Evolutionary conservation across 345 rosid genomes (phyloP).

Genomic region (Pelargonium nanum): DNA sequence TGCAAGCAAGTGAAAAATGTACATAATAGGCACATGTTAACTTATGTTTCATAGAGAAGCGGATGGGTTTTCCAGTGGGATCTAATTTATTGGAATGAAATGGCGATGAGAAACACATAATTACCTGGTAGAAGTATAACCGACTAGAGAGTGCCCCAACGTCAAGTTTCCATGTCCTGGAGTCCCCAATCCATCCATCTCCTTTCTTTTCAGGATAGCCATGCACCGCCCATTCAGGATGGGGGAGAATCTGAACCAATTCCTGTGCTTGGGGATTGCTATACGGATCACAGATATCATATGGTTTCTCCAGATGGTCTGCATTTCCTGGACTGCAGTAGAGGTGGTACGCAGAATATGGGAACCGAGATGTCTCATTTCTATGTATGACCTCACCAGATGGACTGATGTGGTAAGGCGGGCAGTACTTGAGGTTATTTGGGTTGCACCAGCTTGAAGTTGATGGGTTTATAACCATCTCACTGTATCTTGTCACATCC

Average conservation of each 20-base stretch:
- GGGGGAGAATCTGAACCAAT: conserved; percentile 36
- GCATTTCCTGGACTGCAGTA: conserved; percentile 42
- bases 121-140: conserved; percentile 42
- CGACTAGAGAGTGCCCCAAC: conserved; percentile 38
- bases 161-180: conserved; percentile 41
- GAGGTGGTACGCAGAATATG: conserved; percentile 39
- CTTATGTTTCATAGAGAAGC: background rate
- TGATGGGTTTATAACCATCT: conserved; percentile 37
- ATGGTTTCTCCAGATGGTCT: conserved; percentile 30
- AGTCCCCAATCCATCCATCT: conserved; percentile 36
- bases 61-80: background rate
- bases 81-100: background rate
- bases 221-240: conserved; percentile 36
- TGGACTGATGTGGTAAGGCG: conserved; percentile 34
- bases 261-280: conserved; percentile 54
- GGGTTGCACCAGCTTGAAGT: conserved; percentile 35
- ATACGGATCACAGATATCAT: conserved; percentile 38
- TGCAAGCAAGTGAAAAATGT: too few relatives aligned
- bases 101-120: background rate
- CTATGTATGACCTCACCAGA: conserved; percentile 28
- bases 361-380: conserved; percentile 31
- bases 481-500: conserved; percentile 48
- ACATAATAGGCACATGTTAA: too few relatives aligned
- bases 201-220: conserved; percentile 41
- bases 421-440: conserved; percentile 33